phyloP scores from a whole-genome alignment of 1,139 yeast species.

The Yamadazyma trypodendri region DNA sequence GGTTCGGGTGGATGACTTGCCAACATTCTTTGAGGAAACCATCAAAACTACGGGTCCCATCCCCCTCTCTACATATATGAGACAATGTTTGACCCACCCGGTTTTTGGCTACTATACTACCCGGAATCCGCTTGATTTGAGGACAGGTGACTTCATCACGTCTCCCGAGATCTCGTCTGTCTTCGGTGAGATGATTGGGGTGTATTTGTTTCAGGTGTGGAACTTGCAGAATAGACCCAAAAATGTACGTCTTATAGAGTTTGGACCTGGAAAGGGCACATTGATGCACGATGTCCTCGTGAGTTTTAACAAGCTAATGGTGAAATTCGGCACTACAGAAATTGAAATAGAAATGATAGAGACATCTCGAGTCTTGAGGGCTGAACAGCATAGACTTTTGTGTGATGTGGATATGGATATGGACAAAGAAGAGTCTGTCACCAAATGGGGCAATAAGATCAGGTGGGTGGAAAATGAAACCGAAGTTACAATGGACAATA shows the following conservation, averaged over 20 bases:
- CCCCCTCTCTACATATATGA: conserved; percentile 71
- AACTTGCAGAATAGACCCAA: conserved; percentile 52
- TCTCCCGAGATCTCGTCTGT: conserved; percentile 87
- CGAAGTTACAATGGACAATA: conserved; percentile 35
- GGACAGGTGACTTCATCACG: conserved; percentile 74
- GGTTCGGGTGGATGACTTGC: conserved; percentile 25
- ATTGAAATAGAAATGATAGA: conserved; percentile 62
- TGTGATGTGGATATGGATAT: conserved; percentile 35
- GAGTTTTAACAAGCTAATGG: conserved; percentile 43
- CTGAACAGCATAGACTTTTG: conserved; percentile 53
- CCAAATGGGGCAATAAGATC: conserved; percentile 55
- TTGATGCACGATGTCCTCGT: conserved; percentile 64
- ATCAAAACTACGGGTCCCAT: conserved; percentile 77
- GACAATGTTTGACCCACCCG: conserved; percentile 81
- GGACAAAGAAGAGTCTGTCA: conserved; percentile 30
- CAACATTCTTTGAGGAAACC: conserved; percentile 48
- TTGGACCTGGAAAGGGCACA: conserved; percentile 89
- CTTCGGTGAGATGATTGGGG: conserved; percentile 83
- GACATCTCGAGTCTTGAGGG: conserved; percentile 65
- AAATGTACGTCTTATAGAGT: conserved; percentile 62
- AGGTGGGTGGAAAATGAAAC: conserved; percentile 73
- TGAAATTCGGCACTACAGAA: conserved; percentile 10
- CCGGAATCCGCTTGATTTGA: conserved; percentile 65
- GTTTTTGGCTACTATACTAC: conserved; percentile 78
- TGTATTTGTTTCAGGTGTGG: conserved; percentile 70